phyloP scores from a whole-genome alignment of 371 early-diverging fungal genomes.

The Rhizomucor pusillus region DNA sequence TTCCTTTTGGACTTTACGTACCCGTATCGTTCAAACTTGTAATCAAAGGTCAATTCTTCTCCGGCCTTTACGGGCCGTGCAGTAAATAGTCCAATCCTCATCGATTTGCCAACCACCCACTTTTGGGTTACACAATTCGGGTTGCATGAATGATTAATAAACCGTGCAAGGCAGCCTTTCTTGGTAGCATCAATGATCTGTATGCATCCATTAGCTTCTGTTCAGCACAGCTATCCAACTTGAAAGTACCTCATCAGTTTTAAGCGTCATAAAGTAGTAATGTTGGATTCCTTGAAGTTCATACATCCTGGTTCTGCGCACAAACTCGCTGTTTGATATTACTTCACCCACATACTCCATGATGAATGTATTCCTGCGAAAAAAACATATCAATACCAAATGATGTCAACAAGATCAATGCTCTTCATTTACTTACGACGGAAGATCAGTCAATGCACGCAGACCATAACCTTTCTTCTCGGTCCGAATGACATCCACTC shows the following conservation, averaged over 20 bases:
- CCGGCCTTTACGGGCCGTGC: slow-evolving; percentile 63
- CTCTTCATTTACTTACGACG: slow-evolving; percentile 45
- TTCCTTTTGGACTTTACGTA: slow-evolving; percentile 1
- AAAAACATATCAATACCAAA: slow-evolving; percentile 1
- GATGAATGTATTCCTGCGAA: slow-evolving; percentile 67
- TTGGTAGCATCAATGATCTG: slow-evolving; percentile 93
- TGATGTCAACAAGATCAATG: slow-evolving; percentile 1
- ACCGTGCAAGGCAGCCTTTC: slow-evolving; percentile 87
- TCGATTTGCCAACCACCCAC: slow-evolving; percentile 81
- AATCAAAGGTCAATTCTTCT: slow-evolving; percentile 93
- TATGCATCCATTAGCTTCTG: background rate
- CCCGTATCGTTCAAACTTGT: slow-evolving; percentile 86
- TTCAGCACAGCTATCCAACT: background rate
- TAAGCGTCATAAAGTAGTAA: slow-evolving; percentile 96
- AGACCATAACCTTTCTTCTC: slow-evolving; percentile 93
- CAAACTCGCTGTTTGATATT: slow-evolving; percentile 73
- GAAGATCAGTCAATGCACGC: slow-evolving; percentile 64
- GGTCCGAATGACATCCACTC: slow-evolving; percentile 84
- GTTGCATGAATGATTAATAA: slow-evolving; percentile 92
- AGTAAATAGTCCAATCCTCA: slow-evolving; percentile 85
- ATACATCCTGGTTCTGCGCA: slow-evolving; percentile 80
- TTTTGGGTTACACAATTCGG: slow-evolving; percentile 89
- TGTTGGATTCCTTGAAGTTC: slow-evolving; percentile 79
- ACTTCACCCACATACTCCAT: slow-evolving; percentile 98
- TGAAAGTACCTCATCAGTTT: slow-evolving; percentile 72